phyloP scores from a whole-genome alignment of 2,329 filamentous ascomycete genomes.

The Aspergillus eucalypticola region DNA sequence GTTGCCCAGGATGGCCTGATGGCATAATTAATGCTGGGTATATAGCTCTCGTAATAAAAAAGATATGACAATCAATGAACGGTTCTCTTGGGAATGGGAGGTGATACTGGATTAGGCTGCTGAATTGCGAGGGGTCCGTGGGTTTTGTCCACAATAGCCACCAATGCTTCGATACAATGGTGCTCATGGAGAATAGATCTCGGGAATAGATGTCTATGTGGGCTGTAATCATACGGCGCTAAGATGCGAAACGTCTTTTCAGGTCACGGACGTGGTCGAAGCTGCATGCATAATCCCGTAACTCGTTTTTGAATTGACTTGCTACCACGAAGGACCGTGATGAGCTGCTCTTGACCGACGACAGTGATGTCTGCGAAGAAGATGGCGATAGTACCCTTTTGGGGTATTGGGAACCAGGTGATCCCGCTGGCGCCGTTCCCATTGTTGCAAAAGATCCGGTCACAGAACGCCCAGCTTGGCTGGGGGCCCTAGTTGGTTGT shows the following conservation, averaged over 20 bases:
- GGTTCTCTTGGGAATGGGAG: not conserved
- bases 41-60: not conserved
- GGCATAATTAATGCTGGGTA: not conserved
- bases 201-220: not conserved
- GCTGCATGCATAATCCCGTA: conserved; percentile 81
- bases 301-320: conserved; percentile 73
- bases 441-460: conserved; percentile 17
- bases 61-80: not conserved
- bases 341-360: conserved; percentile 69
- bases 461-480: conserved; percentile 31
- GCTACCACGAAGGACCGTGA: conserved; percentile 61
- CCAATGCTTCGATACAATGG: too few species aligned
- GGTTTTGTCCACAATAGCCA: not conserved
- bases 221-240: not conserved
- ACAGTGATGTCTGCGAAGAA: conserved; percentile 80
- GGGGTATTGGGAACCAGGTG: conserved; percentile 19
- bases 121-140: not conserved
- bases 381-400: conserved; percentile 53
- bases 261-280: conserved; percentile 75
- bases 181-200: not conserved
- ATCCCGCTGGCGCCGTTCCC: conserved; percentile 18
- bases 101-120: not conserved
- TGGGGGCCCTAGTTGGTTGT: conserved; percentile 36
- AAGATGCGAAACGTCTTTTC: conserved; percentile 42
- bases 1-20: not conserved